A percentile compares a stretch with the other conserved stretches of the same genome.
phyloP scores from a whole-genome alignment of 1,139 yeast species.

The Magnusiomyces magnusii region DNA sequence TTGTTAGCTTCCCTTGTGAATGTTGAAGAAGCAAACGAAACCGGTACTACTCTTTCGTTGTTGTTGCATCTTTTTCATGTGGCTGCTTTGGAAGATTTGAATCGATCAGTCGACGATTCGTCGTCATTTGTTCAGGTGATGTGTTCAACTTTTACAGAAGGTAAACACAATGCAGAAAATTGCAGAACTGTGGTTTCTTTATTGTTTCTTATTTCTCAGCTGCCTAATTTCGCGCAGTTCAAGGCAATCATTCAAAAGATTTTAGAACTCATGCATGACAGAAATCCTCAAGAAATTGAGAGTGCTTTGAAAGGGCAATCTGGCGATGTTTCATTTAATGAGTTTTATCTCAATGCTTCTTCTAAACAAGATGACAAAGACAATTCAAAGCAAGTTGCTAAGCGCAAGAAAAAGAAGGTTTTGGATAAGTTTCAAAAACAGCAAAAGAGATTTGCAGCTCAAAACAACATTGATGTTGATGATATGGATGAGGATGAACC shows the following conservation, averaged over 20 bases:
- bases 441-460: slow-evolving; percentile 60
- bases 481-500: slow-evolving; percentile 35
- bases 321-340: slow-evolving; percentile 11
- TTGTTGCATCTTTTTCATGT: slow-evolving; percentile 65
- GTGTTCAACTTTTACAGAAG: slow-evolving; percentile 7
- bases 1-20: slow-evolving; percentile 19
- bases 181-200: slow-evolving; percentile 1
- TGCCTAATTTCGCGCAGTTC: slow-evolving; percentile 6
- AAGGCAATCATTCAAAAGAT: slow-evolving; percentile 17
- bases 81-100: slow-evolving; percentile 37
- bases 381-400: slow-evolving; percentile 41
- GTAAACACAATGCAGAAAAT: background rate
- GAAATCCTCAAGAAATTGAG: slow-evolving; percentile 9
- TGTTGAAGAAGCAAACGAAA: slow-evolving; percentile 19
- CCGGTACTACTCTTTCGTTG: slow-evolving; percentile 46
- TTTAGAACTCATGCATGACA: slow-evolving; percentile 15
- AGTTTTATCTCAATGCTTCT: slow-evolving; percentile 9
- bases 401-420: slow-evolving; percentile 61
- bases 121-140: slow-evolving; percentile 9
- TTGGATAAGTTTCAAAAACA: slow-evolving; percentile 68
- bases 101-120: slow-evolving; percentile 2
- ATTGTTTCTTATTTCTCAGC: slow-evolving; percentile 5
- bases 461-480: slow-evolving; percentile 26
- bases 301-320: slow-evolving; percentile 1
- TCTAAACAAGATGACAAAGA: slow-evolving; percentile 15